Evolutionary conservation across 371 early-diverging fungal species (phyloP).

Genomic region (Smittium culicis): DNA sequence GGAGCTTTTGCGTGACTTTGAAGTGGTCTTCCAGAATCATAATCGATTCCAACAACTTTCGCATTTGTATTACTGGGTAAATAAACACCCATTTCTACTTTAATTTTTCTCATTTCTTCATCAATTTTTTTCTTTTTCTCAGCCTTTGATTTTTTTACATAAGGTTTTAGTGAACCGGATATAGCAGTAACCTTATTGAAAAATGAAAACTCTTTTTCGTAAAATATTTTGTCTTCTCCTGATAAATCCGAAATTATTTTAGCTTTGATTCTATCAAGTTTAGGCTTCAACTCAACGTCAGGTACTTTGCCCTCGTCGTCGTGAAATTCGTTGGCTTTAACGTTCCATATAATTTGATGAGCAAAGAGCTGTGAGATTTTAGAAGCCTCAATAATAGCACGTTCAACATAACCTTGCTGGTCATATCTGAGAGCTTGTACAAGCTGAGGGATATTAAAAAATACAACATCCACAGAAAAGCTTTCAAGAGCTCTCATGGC

Average conservation of each 20-base stretch:
- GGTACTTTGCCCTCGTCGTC: constrained; percentile 54
- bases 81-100: constrained; percentile 94
- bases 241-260: constrained; percentile 62
- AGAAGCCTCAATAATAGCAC: constrained; percentile 83
- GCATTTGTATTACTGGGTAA: constrained; percentile 96
- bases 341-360: constrained; percentile 99
- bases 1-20: constrained; percentile 99
- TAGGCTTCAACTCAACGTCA: constrained; percentile 65
- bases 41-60: constrained; percentile 87
- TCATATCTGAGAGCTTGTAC: constrained; percentile 95
- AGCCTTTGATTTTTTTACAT: constrained; percentile 75
- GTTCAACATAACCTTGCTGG: constrained; percentile 73
- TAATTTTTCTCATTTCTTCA: constrained; percentile 87
- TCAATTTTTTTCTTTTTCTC: constrained; percentile 97
- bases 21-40: constrained; percentile 86
- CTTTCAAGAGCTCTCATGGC: constrained; percentile 78
- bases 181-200: constrained; percentile 91
- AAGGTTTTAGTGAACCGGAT: constrained; percentile 91
- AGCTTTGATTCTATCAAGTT: constrained; percentile 70
- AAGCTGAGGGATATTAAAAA: constrained; percentile 97
- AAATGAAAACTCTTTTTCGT: constrained; percentile 89
- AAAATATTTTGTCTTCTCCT: constrained; percentile 73
- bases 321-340: constrained; percentile 94
- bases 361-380: constrained; percentile 88
- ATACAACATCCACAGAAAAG: constrained; percentile 81